A percentile compares a stretch with the other conserved stretches of the same genome.
Evolutionary conservation across 2,329 filamentous ascomycete species (phyloP).

Genomic region (Phialophora chinensis): DNA sequence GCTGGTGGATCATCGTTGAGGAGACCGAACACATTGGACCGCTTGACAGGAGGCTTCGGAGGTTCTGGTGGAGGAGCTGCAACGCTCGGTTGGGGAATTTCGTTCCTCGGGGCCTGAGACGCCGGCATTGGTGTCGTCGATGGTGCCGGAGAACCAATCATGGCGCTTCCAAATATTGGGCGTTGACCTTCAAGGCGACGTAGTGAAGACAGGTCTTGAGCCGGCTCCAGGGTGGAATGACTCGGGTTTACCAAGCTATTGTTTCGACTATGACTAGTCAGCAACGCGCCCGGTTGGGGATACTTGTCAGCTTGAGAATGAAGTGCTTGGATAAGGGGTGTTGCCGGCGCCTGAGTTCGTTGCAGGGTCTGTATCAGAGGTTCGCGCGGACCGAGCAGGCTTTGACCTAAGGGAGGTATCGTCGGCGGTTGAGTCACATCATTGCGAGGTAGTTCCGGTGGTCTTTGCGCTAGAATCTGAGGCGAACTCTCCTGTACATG

Average conservation of each 20-base stretch:
- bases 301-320: slow-evolving; percentile 32
- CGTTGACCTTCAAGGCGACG: slow-evolving; percentile 30
- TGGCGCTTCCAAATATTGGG: slow-evolving; percentile 19
- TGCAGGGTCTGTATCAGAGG: slow-evolving; percentile 17
- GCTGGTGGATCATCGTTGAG: slow-evolving; percentile 57
- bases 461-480: slow-evolving; percentile 34
- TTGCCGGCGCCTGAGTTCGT: slow-evolving; percentile 24
- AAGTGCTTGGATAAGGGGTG: slow-evolving; percentile 16
- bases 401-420: slow-evolving; percentile 17
- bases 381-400: slow-evolving; percentile 29
- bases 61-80: slow-evolving; percentile 32
- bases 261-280: slow-evolving; percentile 33
- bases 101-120: slow-evolving; percentile 31
- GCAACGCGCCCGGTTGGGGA: slow-evolving; percentile 26
- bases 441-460: slow-evolving; percentile 25
- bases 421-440: slow-evolving; percentile 23
- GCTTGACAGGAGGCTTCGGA: slow-evolving; percentile 49
- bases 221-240: slow-evolving; percentile 24
- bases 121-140: slow-evolving; percentile 12
- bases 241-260: slow-evolving; percentile 21
- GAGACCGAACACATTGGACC: slow-evolving; percentile 57
- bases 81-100: slow-evolving; percentile 28
- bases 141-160: slow-evolving; percentile 26
- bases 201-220: slow-evolving; percentile 28
- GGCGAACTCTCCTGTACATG: slow-evolving; percentile 44